Evolutionary conservation across 768 basidiomycete genomes (phyloP), one percentile per base, ranked within the genome.

Genomic region (Tylopilus balloui): DNA sequence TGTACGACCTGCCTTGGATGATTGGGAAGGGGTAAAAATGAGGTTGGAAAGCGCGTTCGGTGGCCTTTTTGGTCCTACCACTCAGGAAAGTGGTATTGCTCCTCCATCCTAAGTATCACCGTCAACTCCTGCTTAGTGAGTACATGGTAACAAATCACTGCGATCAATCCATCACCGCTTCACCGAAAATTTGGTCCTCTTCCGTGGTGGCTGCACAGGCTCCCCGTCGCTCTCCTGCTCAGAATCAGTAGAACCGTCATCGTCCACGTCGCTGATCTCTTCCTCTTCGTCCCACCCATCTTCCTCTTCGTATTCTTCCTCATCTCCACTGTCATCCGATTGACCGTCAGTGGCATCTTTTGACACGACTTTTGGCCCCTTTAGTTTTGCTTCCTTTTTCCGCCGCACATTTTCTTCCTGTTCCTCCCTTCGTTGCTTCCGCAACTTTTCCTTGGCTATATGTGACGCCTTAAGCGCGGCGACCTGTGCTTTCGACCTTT

Each of bases 11-110:
- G 95, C 96, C 8, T 65, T 98, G 41, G 95, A 98, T 63, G 89
- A 75, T 56, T 95, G 88, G 91, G 94, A 95, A 61, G 90, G 88
- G n/a, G 75, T 90, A 11, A 82, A 83, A 62, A 88, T 96, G 85
- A 81, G 93, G 56, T 63, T 79, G 19, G 74, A 78, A 54, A 73
- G 74, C 45, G 77, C 83, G 47, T 85, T 79, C 69, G 63, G 66
- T 29, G 63, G 64, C 35, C 68, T 71, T 56, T 59, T 68, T 49
- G 62, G 60, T 40, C 49, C 52, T 40, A 50, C 32, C n/a, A 52
- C 50, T 49, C 58, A 37, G 24, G 53, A 53, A 57, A 62, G 44
- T 43, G 50, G 50, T 27, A 48, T 56, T 38, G 28, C 47, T 35
- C 54, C 53, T 45, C 55, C 58, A 27, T 42, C 61, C 17, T 59